Base-by-base conservation (phyloP, 306 rosid genomes). In the Lablab purpureus region DNA sequence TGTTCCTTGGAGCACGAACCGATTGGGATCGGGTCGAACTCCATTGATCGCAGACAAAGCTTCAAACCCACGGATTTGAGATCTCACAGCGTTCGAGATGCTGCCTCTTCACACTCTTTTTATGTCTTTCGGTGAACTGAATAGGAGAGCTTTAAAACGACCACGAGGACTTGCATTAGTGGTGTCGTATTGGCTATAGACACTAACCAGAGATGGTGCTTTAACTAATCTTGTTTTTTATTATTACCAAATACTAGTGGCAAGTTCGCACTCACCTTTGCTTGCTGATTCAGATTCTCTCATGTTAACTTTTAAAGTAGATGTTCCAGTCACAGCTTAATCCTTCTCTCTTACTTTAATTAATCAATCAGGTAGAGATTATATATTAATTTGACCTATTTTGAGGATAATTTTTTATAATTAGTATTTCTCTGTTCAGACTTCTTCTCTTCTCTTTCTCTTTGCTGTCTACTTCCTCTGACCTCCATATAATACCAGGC, bases 1-100 rank as follows among this genome's bases (percentile, higher is more conserved):
- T 91, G 87, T 60, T 90, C 97, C 80, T 87, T 88, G 62, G 98
- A 93, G 84, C 97, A 91, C 8, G 97, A 81, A 81, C 84, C 85
- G 54, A 93, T 65, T 60, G 97, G 87, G 55, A 78, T 71, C 19
- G 97, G 68, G 64, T 78, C 90, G 87, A 95, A 85, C 82, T 95
- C 98, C 99, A 95, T 95, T n/a, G 67, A 34, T 18, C 19, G 13
- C 54, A 69, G 36, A 22, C 4, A 34, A 54, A n/a, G 43, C 58
- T 66, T 65, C 12, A 23, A 17, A 52, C 50, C 25, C 45, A n/a
- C 40, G 30, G 17, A 3, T 28, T 63, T 22, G 19, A 25, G 32
- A 15, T 64, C 37, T 64, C 40, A 10, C 17, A 19, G 21, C 12
- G 72, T 63, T 76, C 32, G 12, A 12, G 50, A 34, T 8, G 13